A percentile compares a stretch with the other conserved stretches of the same genome.
Conservation (phyloP, 2,329 filamentous ascomycete species). For the Penicillium occitanis region DNA sequence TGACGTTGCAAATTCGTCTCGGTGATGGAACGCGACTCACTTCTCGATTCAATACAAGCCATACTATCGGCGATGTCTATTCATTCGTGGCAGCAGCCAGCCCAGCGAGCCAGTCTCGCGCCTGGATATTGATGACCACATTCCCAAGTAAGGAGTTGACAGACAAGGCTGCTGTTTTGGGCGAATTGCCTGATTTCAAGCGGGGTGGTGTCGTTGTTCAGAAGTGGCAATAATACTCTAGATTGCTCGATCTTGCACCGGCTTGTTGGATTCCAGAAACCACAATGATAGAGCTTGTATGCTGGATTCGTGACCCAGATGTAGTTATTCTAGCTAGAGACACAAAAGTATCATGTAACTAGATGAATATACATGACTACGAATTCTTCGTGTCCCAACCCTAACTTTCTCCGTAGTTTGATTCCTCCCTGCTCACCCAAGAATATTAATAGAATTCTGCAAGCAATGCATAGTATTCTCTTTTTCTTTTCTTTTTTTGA, state of each 20-base stretch:
- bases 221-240: conserved; percentile 43
- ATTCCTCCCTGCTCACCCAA: too few species aligned
- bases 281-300: not conserved
- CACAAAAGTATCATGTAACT: not conserved
- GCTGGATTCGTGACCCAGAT: not conserved
- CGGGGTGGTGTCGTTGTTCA: conserved; percentile 53
- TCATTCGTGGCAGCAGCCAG: conserved; percentile 58
- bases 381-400: not conserved
- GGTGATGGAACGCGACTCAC: conserved; percentile 62
- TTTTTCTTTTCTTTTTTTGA: too few species aligned
- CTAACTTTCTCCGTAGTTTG: too few species aligned
- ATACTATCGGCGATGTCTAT: conserved; percentile 66
- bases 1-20: conserved; percentile 63
- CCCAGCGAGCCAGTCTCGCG: conserved; percentile 48
- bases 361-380: conserved; percentile 6
- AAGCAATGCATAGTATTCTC: too few species aligned
- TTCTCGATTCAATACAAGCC: conserved; percentile 64
- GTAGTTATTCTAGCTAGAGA: not conserved
- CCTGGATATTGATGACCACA: conserved; percentile 64
- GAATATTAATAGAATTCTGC: too few species aligned
- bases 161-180: conserved; percentile 52
- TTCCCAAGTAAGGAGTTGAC: conserved; percentile 64
- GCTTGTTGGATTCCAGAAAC: not conserved
- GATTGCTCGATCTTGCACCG: not conserved
- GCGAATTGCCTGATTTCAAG: conserved; percentile 52